Conservation (phyloP, 768 basidiomycete species). For the Termitomyces sp. region DNA sequence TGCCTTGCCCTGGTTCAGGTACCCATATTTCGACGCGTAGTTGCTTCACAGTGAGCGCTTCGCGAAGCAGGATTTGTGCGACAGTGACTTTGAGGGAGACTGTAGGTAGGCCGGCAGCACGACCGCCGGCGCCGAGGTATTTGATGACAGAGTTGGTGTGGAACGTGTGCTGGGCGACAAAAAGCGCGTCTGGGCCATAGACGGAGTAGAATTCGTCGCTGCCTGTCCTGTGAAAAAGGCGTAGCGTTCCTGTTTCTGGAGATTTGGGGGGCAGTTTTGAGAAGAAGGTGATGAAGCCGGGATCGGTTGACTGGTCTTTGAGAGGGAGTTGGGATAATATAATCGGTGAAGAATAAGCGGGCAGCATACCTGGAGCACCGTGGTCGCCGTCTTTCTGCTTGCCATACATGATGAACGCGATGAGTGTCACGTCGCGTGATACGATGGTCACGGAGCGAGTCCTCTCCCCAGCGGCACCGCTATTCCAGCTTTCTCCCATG, state of each 20-base stretch:
- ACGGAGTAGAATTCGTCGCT: conserved; percentile 77
- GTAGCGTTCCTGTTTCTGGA: conserved; percentile 75
- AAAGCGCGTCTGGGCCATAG: conserved; percentile 86
- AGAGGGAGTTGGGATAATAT: background rate
- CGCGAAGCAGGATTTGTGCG: conserved; percentile 80
- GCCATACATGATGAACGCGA: conserved; percentile 49
- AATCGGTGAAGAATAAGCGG: background rate
- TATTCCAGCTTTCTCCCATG: too few relatives aligned
- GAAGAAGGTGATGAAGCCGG: conserved; percentile 77
- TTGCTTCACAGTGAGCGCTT: conserved; percentile 87
- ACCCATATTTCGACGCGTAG: conserved; percentile 90
- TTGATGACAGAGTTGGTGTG: conserved; percentile 92
- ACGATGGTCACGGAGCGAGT: conserved; percentile 8
- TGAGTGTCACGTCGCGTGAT: conserved; percentile 16
- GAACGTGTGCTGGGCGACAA: conserved; percentile 78
- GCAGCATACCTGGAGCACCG: conserved; percentile 13
- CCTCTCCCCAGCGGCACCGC: too few relatives aligned
- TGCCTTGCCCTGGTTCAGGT: conserved; percentile 68
- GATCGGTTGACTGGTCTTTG: conserved; percentile 63
- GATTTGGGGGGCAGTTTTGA: conserved; percentile 57
- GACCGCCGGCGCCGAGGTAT: conserved; percentile 71
- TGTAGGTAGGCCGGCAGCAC: conserved; percentile 60
- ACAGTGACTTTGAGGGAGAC: conserved; percentile 74
- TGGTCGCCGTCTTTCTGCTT: conserved; percentile 53
- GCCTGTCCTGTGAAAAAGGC: conserved; percentile 74